These are phyloP conservation scores for Zea mays DNA, from an alignment of 176 grass and related monocot genomes.

Conservation along the genomic window DNA sequence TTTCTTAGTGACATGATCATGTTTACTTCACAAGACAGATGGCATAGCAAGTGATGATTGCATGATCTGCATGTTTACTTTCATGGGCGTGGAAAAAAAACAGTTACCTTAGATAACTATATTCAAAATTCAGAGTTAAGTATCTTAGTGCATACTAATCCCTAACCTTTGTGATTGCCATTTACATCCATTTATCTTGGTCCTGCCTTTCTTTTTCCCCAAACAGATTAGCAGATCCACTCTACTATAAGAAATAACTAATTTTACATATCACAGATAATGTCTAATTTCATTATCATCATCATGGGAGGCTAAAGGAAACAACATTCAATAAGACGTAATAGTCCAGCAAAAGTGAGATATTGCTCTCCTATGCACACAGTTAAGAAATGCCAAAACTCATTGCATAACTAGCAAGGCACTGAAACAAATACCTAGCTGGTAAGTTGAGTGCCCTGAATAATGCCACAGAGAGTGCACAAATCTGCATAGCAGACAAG, in stretches of 20 bases:
- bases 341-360: conserved; percentile 4
- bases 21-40: conserved; percentile 11
- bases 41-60: conserved; percentile 1
- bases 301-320: conserved; percentile 4
- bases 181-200: not conserved
- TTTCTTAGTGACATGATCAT: not conserved
- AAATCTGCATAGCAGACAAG: conserved; percentile 61
- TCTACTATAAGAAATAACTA: not conserved
- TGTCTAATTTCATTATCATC: conserved; percentile 15
- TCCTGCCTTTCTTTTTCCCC: not conserved
- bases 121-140: not conserved
- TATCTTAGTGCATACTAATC: not conserved
- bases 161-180: not conserved
- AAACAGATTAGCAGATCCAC: conserved; percentile 19
- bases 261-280: conserved; percentile 6
- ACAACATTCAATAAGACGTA: conserved; percentile 18
- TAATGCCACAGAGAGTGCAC: conserved; percentile 84
- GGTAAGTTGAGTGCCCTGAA: conserved; percentile 94
- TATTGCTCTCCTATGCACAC: conserved; percentile 1
- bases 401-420: conserved; percentile 15
- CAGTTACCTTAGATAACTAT: not conserved
- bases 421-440: conserved; percentile 58
- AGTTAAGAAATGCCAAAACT: conserved; percentile 24
- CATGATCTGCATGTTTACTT: conserved; percentile 18
- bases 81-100: not conserved